Conservation (phyloP, 2,329 filamentous ascomycete species). For the Neocucurbitaria cava region DNA sequence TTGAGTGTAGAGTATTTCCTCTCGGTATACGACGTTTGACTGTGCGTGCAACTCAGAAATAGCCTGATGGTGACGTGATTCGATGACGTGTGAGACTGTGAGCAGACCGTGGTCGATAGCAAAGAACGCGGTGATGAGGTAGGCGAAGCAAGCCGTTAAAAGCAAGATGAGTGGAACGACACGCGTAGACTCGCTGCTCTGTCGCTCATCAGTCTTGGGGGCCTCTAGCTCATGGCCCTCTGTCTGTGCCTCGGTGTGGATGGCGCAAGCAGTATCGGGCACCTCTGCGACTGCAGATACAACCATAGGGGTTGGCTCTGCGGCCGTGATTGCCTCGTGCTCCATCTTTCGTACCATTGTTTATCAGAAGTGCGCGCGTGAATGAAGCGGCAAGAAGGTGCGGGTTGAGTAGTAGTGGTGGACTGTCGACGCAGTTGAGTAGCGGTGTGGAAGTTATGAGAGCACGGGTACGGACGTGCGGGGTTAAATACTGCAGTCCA, state of each 20-base stretch:
- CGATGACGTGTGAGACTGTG: slow-evolving; percentile 2
- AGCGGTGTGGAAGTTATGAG: not conserved
- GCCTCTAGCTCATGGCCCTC: not conserved
- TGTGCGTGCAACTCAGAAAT: slow-evolving; percentile 6
- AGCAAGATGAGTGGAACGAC: slow-evolving; percentile 8
- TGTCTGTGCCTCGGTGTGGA: not conserved
- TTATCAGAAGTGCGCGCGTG: not conserved
- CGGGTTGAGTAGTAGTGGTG: not conserved
- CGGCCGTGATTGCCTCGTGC: not conserved
- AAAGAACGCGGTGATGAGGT: slow-evolving; percentile 12
- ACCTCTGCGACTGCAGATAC: not conserved
- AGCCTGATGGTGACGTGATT: slow-evolving; percentile 8
- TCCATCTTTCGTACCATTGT: not conserved
- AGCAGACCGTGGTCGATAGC: slow-evolving; percentile 8
- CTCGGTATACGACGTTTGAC: not conserved
- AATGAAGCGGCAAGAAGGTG: not conserved
- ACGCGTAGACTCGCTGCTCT: not conserved
- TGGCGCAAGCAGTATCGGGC: not conserved
- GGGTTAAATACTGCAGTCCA: too few species aligned
- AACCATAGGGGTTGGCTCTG: not conserved
- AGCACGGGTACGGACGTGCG: not conserved
- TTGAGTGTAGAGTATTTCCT: slow-evolving; percentile 11
- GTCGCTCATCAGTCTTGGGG: not conserved
- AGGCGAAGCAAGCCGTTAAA: slow-evolving; percentile 10
- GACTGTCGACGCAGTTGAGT: not conserved